Conservation (phyloP, 2,329 filamentous ascomycete species). For the Alternaria burnsii region DNA sequence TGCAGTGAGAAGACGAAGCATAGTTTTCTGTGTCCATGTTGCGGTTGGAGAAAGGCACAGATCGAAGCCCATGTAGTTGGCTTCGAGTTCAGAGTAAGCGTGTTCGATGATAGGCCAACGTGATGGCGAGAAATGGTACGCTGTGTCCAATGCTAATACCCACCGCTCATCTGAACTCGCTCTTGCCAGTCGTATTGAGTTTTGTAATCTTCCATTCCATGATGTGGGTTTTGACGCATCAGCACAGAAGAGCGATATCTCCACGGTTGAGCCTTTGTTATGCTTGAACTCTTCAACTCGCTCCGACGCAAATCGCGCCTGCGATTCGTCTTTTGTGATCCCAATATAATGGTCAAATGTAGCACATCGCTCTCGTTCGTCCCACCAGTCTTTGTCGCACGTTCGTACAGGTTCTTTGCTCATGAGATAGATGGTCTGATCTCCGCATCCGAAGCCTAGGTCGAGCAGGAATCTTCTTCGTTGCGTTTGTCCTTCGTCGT, state of each 20-base stretch:
- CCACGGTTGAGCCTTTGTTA: not conserved
- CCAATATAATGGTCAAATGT: conserved; percentile 57
- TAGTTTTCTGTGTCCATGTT: conserved; percentile 30
- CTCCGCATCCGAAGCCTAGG: conserved; percentile 67
- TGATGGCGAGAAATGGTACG: conserved; percentile 67
- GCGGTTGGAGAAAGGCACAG: conserved; percentile 51
- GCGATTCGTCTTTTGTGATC: conserved; percentile 60
- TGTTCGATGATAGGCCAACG: conserved; percentile 58
- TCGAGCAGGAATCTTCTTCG: conserved; percentile 55
- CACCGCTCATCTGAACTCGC: conserved; percentile 50
- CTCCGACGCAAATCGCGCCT: conserved; percentile 52
- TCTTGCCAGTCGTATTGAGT: conserved; percentile 13
- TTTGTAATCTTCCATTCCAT: conserved; percentile 50
- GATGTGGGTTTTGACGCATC: conserved; percentile 59
- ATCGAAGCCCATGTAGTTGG: conserved; percentile 65
- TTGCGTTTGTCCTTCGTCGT: conserved; percentile 10
- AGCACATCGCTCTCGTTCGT: conserved; percentile 7
- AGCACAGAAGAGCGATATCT: conserved; percentile 57
- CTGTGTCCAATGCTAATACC: conserved; percentile 64
- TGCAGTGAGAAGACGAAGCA: conserved; percentile 56
- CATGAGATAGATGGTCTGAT: conserved; percentile 62
- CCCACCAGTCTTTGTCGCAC: conserved; percentile 30
- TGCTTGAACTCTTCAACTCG: conserved; percentile 20
- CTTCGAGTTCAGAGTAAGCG: conserved; percentile 53
- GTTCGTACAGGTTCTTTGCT: conserved; percentile 20